A percentile compares a stretch with the other conserved stretches of the same genome.
These are phyloP conservation scores for Nicotiana noctiflora DNA, from an alignment of 257 asterid species.

Conservation along the genomic window DNA sequence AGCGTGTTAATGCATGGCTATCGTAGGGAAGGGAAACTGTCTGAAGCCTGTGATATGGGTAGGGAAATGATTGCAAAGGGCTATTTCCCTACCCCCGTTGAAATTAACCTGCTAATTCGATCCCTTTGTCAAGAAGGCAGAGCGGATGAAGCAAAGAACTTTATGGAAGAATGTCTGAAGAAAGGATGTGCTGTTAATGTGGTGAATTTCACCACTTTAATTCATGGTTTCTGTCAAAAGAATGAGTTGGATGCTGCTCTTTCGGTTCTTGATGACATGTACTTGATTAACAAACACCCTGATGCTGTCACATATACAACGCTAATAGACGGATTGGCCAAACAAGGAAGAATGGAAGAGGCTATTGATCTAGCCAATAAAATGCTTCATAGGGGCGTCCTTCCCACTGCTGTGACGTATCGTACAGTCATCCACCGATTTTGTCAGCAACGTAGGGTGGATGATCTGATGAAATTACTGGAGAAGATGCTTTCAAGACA, in stretches of 20 bases:
- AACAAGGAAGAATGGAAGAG: conserved; percentile 62
- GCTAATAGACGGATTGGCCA: conserved; percentile 55
- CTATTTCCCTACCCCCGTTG: conserved; percentile 72
- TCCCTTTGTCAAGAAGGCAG: conserved; percentile 53
- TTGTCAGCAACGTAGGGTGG: conserved; percentile 51
- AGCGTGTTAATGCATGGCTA: conserved; percentile 81
- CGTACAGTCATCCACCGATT: conserved; percentile 69
- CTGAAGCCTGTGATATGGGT: conserved; percentile 62
- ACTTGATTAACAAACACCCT: conserved; percentile 78
- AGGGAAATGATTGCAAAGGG: conserved; percentile 74
- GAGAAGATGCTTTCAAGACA: conserved; percentile 66
- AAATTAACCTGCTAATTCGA: conserved; percentile 72
- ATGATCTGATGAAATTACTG: conserved; percentile 52
- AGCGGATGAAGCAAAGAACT: conserved; percentile 48
- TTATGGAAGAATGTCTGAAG: conserved; percentile 70
- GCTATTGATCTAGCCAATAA: conserved; percentile 60
- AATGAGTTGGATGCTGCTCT: conserved; percentile 76
- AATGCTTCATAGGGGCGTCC: conserved; percentile 70
- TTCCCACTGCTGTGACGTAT: conserved; percentile 85
- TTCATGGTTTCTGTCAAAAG: conserved; percentile 76
- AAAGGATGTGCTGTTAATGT: conserved; percentile 84
- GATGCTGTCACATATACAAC: conserved; percentile 75
- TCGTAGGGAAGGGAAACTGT: conserved; percentile 80
- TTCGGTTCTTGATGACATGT: conserved; percentile 91
- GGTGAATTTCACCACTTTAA: conserved; percentile 75